A percentile compares a stretch with the other conserved stretches of the same genome.
phyloP scores from a whole-genome alignment of 805 yeast genomes.

The Saccharomycopsis fibuligera region DNA sequence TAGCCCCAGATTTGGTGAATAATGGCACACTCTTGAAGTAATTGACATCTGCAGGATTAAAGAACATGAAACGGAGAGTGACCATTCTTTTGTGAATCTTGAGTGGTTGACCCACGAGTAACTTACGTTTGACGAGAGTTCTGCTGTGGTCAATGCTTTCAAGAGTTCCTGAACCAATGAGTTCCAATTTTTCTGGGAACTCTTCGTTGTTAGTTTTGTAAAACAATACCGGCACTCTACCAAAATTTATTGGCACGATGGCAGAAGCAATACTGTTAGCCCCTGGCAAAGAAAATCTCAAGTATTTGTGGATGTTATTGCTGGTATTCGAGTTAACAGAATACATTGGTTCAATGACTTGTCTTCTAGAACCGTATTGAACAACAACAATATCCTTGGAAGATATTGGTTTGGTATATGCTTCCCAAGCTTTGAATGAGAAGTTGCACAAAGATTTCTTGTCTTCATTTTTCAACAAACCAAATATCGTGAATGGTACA shows the following conservation, averaged over 20 bases:
- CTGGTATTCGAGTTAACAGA: constrained; percentile 70
- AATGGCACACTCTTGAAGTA: constrained; percentile 89
- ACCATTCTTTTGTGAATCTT: constrained; percentile 90
- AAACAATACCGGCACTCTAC: constrained; percentile 78
- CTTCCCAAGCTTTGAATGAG: constrained; percentile 83
- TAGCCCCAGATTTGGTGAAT: constrained; percentile 86
- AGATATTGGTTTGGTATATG: constrained; percentile 76
- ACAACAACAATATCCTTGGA: constrained; percentile 76
- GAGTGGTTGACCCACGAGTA: constrained; percentile 90
- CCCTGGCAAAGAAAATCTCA: constrained; percentile 78
- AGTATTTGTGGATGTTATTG: constrained; percentile 72
- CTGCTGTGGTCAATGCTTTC: constrained; percentile 80
- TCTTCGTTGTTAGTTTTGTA: constrained; percentile 45
- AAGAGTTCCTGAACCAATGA: constrained; percentile 88
- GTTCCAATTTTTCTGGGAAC: constrained; percentile 44
- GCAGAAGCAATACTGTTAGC: constrained; percentile 72
- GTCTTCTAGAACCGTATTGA: constrained; percentile 91
- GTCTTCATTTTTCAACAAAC: constrained; percentile 79
- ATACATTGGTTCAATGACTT: constrained; percentile 74
- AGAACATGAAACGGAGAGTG: constrained; percentile 95
- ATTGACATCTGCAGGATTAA: constrained; percentile 80
- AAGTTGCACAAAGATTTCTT: constrained; percentile 78
- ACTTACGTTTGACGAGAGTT: constrained; percentile 78
- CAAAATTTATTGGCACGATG: constrained; percentile 80
- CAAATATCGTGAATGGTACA: constrained; percentile 59